phyloP scores from a whole-genome alignment of 805 yeast genomes.

The Hanseniaspora nectarophila region DNA sequence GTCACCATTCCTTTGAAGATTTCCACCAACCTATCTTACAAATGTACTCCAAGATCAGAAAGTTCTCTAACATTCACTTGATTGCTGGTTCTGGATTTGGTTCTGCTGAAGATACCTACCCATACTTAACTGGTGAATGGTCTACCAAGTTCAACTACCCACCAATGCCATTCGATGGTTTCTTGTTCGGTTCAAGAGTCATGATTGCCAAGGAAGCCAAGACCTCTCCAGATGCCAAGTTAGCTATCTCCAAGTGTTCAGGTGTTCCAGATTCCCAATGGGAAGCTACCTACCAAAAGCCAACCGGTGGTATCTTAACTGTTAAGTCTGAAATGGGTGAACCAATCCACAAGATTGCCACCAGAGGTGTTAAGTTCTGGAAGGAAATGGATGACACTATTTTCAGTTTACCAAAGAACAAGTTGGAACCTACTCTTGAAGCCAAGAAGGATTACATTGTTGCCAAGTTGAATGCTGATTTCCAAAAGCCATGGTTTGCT shows the following conservation, averaged over 20 bases:
- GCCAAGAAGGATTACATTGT: slow-evolving; percentile 82
- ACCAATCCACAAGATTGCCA: slow-evolving; percentile 96
- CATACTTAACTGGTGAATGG: slow-evolving; percentile 97
- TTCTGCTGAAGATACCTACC: slow-evolving; percentile 90
- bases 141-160: slow-evolving; percentile 78
- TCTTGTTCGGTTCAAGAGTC: slow-evolving; percentile 87
- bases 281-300: slow-evolving; percentile 89
- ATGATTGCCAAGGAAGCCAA: slow-evolving; percentile 95
- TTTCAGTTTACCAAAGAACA: slow-evolving; percentile 81
- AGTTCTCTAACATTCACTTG: slow-evolving; percentile 74
- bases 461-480: slow-evolving; percentile 76
- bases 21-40: slow-evolving; percentile 95
- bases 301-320: slow-evolving; percentile 94
- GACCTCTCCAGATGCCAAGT: slow-evolving; percentile 87
- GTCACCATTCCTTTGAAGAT: slow-evolving; percentile 98
- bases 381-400: slow-evolving; percentile 91
- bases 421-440: slow-evolving; percentile 65
- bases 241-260: slow-evolving; percentile 75
- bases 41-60: slow-evolving; percentile 90
- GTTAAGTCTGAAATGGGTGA: slow-evolving; percentile 99
- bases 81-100: slow-evolving; percentile 99
- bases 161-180: slow-evolving; percentile 98
- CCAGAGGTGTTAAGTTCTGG: slow-evolving; percentile 96
- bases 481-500: slow-evolving; percentile 97
- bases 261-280: slow-evolving; percentile 84